A percentile compares a stretch with the other conserved stretches of the same genome.
These are phyloP conservation scores for Komagataella phaffii DNA, from an alignment of 805 yeast species.

Conservation along the genomic window DNA sequence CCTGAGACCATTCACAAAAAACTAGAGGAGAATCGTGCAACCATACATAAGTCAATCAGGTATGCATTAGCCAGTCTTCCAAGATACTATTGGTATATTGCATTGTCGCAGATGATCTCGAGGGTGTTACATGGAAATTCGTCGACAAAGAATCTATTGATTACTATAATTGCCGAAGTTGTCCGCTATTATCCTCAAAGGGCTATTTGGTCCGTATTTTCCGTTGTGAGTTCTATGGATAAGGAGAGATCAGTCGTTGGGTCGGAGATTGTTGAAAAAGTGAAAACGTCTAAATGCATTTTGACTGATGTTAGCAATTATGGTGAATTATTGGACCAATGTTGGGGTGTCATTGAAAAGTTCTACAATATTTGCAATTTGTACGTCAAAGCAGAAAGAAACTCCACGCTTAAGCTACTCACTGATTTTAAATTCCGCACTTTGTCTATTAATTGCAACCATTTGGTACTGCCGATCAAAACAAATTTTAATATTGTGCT, in stretches of 20 bases:
- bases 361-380: slow-evolving; percentile 28
- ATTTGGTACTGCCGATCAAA: slow-evolving; percentile 63
- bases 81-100: slow-evolving; percentile 61
- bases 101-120: slow-evolving; percentile 75
- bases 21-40: slow-evolving; percentile 24
- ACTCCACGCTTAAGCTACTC: slow-evolving; percentile 21
- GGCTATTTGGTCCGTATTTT: slow-evolving; percentile 73
- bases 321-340: slow-evolving; percentile 8
- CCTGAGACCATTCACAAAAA: slow-evolving; percentile 12
- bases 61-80: slow-evolving; percentile 33
- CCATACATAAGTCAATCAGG: slow-evolving; percentile 34
- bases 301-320: slow-evolving; percentile 8
- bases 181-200: slow-evolving; percentile 63
- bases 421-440: slow-evolving; percentile 26
- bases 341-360: slow-evolving; percentile 24
- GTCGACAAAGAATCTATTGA: slow-evolving; percentile 40
- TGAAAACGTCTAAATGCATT: slow-evolving; percentile 8
- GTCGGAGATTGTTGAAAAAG: slow-evolving; percentile 24
- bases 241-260: slow-evolving; percentile 32
- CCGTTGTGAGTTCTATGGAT: slow-evolving; percentile 50
- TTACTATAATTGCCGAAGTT: slow-evolving; percentile 43
- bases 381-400: slow-evolving; percentile 21
- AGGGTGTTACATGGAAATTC: slow-evolving; percentile 54
- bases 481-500: slow-evolving; percentile 55
- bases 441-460: slow-evolving; percentile 13